A percentile compares a stretch with the other conserved stretches of the same genome.
Conservation (phyloP, 2,329 filamentous ascomycete genomes). For the Sordariomycetes sp. region DNA sequence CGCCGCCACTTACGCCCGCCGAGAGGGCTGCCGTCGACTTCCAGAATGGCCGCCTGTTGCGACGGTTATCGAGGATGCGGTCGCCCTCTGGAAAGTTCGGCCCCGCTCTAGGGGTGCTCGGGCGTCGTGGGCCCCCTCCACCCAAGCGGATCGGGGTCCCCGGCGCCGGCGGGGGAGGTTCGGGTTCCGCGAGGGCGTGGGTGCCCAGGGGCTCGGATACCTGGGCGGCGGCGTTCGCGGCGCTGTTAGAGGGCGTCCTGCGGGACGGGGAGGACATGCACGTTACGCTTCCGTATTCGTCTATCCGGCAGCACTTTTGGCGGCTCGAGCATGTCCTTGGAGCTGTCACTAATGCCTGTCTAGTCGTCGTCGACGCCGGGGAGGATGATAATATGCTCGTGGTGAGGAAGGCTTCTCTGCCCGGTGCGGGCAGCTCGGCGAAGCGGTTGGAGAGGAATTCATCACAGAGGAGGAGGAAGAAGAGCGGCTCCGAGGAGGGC, state of each 20-base stretch:
- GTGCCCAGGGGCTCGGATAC: constrained; percentile 11
- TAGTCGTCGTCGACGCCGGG: constrained; percentile 40
- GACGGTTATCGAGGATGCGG: constrained; percentile 25
- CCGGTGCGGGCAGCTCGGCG: neutral
- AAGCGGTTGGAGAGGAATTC: neutral
- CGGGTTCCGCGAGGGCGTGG: neutral
- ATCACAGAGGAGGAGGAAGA: neutral
- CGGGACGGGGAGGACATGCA: constrained; percentile 48
- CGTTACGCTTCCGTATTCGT: constrained; percentile 41
- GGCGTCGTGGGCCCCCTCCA: neutral
- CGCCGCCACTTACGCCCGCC: constrained; percentile 15
- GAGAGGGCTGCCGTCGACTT: constrained; percentile 26
- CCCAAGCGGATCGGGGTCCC: neutral
- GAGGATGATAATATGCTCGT: constrained; percentile 38
- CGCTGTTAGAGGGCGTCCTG: constrained; percentile 39
- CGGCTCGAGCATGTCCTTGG: constrained; percentile 36
- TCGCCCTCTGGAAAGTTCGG: constrained; percentile 37
- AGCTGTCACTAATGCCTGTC: constrained; percentile 31
- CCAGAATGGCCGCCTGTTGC: constrained; percentile 31
- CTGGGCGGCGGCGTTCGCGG: constrained; percentile 45
- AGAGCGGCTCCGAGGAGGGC: neutral
- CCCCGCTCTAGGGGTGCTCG: constrained; percentile 21
- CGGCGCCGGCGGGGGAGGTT: neutral
- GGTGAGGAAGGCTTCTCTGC: neutral
- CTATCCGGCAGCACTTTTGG: constrained; percentile 36